A percentile compares a stretch with the other conserved stretches of the same genome.
Conservation (phyloP, 2,329 filamentous ascomycete genomes). For the Fusarium sp. region DNA sequence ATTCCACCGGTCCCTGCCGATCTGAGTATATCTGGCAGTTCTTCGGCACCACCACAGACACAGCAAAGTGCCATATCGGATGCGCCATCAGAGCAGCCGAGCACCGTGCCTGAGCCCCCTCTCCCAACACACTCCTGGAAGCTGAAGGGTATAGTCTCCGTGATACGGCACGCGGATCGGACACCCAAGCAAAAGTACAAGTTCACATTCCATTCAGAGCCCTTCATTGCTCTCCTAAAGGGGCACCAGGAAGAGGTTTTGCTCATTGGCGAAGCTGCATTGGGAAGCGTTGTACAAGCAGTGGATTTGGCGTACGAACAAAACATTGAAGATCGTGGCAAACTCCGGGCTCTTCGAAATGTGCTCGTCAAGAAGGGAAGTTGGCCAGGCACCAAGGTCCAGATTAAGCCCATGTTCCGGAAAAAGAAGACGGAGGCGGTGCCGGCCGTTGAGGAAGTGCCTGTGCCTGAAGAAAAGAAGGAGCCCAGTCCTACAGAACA, state of each 20-base stretch:
- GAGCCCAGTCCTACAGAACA: slow-evolving; percentile 40
- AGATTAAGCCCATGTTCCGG: slow-evolving; percentile 99
- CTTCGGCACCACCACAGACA: slow-evolving; percentile 46
- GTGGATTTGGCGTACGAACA: slow-evolving; percentile 84
- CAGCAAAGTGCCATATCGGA: slow-evolving; percentile 50
- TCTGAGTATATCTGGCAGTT: slow-evolving; percentile 39
- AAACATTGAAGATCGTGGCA: slow-evolving; percentile 85
- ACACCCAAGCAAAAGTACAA: slow-evolving; percentile 99
- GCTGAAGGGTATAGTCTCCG: slow-evolving; percentile 95
- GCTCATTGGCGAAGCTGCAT: slow-evolving; percentile 88
- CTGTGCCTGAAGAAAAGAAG: slow-evolving; percentile 46
- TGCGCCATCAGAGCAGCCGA: slow-evolving; percentile 44
- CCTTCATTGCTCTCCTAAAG: slow-evolving; percentile 93
- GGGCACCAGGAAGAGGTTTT: slow-evolving; percentile 97
- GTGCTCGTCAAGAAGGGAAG: slow-evolving; percentile 92
- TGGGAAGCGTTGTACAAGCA: slow-evolving; percentile 89
- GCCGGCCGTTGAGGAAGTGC: slow-evolving; percentile 51
- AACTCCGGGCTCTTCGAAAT: slow-evolving; percentile 87
- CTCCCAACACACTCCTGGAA: slow-evolving; percentile 96
- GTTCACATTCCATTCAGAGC: slow-evolving; percentile 97
- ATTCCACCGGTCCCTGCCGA: slow-evolving; percentile 51
- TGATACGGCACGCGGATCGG: slow-evolving; percentile 95
- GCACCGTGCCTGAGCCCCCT: slow-evolving; percentile 69
- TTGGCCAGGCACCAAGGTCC: slow-evolving; percentile 96
- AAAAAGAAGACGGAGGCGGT: slow-evolving; percentile 80